Base-by-base conservation (phyloP, 1,284 basidiomycete species). In the Pseudozyma sp. region DNA sequence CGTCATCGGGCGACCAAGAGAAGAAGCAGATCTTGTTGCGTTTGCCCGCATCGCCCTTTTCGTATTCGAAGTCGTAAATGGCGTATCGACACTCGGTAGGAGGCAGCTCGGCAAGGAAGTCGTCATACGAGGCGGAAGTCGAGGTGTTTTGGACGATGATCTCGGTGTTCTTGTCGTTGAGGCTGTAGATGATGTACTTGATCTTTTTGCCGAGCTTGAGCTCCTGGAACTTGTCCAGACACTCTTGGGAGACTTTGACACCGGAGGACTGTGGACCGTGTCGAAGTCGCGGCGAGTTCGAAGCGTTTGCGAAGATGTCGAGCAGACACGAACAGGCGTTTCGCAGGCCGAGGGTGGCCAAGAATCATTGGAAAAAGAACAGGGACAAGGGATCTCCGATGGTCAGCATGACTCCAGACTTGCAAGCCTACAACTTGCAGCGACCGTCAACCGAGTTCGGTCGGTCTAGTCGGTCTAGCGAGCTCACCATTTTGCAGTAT, bases 1-100 rank as follows among this genome's bases (percentile, higher is more conserved):
- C 90, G 44, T 87, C 87, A 84, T 97, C 94, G 68, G 96, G 96
- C 29, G 91, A 89, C 89, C 96, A 99, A 63, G 90, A 89, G 86
- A 90, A 85, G 85, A 98, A 97, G 81, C 88, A 87, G 77, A 98
- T 89, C 89, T 97, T 98, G 89, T 92, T 96, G 85, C 95, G 89
- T 86, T 89, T 91, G 66, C 92, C 92, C 70, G 87, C 88, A 53
- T 88, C 93, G 17, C 88, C 92, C 71, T 90, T 90, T 87, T 92
- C 89, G 83, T 88, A 98, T 84, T 93, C 90, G 72, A 96, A 92
- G 86, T 98, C 95, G 85, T 94, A 97, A 48, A 98, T 89, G 34
- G 92, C 95, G 90, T 92, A 99, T 85, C 92, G 88, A 84, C 92
- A 94, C 81, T 93, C 89, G 19, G 80, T 77, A 83, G 90, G 89